Evolutionary conservation across 2,329 filamentous ascomycete genomes (phyloP).

Genomic region (Corinectria fuckeliana): DNA sequence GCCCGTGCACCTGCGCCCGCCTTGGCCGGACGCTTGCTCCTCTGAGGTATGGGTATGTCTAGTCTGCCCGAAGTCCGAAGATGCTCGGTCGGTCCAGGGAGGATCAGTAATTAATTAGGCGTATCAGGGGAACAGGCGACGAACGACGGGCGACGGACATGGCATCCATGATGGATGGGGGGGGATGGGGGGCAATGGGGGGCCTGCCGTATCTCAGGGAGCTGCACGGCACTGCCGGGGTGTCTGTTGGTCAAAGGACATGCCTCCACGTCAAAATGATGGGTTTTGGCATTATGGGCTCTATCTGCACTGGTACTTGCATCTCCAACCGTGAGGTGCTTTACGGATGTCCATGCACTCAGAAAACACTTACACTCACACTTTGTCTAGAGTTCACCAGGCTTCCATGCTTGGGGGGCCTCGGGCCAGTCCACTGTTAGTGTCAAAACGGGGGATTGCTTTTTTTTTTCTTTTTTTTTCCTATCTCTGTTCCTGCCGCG

Average conservation of each 20-base stretch:
- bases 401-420: slow-evolving; percentile 9
- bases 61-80: too few relatives aligned
- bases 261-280: background rate
- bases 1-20: background rate
- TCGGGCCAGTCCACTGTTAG: slow-evolving; percentile 9
- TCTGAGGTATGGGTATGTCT: too few relatives aligned
- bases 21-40: background rate
- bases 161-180: too few relatives aligned
- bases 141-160: background rate
- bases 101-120: too few relatives aligned
- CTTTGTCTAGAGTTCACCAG: background rate
- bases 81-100: too few relatives aligned
- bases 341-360: too few relatives aligned
- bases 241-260: slow-evolving; percentile 15
- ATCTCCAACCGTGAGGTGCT: background rate
- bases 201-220: slow-evolving; percentile 19
- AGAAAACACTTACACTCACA: slow-evolving; percentile 6
- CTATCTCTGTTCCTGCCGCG: slow-evolving; percentile 4
- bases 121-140: slow-evolving; percentile 2
- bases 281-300: background rate
- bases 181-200: slow-evolving; percentile 2
- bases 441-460: slow-evolving; percentile 7
- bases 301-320: background rate
- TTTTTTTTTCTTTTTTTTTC: slow-evolving; percentile 7
- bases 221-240: slow-evolving; percentile 4